Percentiles rank a stretch among this genome's conserved stretches.
phyloP scores from a whole-genome alignment of 2,329 filamentous ascomycete species.

The Tolypocladium sp. region DNA sequence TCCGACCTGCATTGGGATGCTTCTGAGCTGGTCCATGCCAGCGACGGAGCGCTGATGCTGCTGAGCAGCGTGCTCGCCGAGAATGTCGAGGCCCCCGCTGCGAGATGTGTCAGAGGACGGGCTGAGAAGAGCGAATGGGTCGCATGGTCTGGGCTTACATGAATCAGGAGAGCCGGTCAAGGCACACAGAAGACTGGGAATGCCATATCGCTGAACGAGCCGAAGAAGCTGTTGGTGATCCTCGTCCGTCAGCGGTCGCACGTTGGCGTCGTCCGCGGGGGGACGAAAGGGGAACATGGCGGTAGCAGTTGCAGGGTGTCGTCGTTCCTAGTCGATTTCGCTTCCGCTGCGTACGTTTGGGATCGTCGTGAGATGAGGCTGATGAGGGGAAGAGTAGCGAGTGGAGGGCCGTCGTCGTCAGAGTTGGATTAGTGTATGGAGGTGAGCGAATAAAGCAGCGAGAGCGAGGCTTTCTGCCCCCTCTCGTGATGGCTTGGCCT shows the following conservation, averaged over 20 bases:
- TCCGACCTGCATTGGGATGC: constrained; percentile 29
- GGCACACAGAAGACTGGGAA: constrained; percentile 26
- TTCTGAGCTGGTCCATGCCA: constrained; percentile 31
- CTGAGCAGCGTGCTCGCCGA: constrained; percentile 31
- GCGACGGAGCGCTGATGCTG: constrained; percentile 28
- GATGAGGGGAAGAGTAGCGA: background rate
- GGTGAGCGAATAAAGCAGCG: background rate
- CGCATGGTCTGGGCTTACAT: constrained; percentile 19
- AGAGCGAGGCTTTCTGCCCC: background rate
- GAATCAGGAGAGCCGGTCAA: constrained; percentile 24
- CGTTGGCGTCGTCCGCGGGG: constrained; percentile 22
- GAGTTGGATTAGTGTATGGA: background rate
- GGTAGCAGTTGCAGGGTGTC: background rate
- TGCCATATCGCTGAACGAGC: constrained; percentile 28
- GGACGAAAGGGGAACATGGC: constrained; percentile 25
- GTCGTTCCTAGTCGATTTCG: background rate
- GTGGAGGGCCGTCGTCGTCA: background rate
- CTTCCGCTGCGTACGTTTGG: background rate
- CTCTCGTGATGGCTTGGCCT: background rate
- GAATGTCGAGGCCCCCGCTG: constrained; percentile 29
- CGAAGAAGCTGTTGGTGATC: constrained; percentile 27
- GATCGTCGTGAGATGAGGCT: background rate
- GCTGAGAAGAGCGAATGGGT: background rate
- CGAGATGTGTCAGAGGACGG: background rate
- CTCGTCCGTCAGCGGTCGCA: constrained; percentile 26